Conservation (phyloP, 257 asterid genomes). For the Apocynum venetum region DNA sequence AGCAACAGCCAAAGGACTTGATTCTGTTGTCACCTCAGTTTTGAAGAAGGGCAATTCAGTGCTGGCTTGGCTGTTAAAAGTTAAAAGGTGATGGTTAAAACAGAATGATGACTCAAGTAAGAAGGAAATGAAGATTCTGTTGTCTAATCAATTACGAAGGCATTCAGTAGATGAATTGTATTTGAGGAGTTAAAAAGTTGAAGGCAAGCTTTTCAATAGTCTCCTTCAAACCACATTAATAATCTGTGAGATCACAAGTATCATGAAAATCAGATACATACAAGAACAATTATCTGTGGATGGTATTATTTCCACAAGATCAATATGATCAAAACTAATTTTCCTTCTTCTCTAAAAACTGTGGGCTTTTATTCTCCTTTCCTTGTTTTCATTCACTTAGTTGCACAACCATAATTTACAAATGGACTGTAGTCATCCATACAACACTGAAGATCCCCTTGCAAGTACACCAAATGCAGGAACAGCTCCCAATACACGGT, state of each 20-base stretch:
- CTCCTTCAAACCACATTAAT: background rate
- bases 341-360: background rate
- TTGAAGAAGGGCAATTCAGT: slow-evolving; percentile 54
- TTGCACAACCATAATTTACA: too few species aligned
- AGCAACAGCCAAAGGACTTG: slow-evolving; percentile 77
- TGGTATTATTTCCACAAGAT: background rate
- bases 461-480: background rate
- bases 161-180: too few species aligned
- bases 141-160: background rate
- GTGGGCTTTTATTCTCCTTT: too few species aligned
- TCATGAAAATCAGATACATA: background rate
- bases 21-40: slow-evolving; percentile 53
- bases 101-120: background rate
- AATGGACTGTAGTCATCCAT: background rate
- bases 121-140: background rate
- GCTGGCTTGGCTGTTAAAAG: slow-evolving; percentile 44
- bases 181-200: too few species aligned
- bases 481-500: background rate
- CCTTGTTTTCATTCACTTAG: background rate
- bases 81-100: background rate
- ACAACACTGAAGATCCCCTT: background rate
- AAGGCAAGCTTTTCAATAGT: too few species aligned
- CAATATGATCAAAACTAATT: background rate
- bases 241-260: background rate
- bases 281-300: background rate